Conservation (phyloP, 176 grass and related monocot species). For the Oryza meyeriana region DNA sequence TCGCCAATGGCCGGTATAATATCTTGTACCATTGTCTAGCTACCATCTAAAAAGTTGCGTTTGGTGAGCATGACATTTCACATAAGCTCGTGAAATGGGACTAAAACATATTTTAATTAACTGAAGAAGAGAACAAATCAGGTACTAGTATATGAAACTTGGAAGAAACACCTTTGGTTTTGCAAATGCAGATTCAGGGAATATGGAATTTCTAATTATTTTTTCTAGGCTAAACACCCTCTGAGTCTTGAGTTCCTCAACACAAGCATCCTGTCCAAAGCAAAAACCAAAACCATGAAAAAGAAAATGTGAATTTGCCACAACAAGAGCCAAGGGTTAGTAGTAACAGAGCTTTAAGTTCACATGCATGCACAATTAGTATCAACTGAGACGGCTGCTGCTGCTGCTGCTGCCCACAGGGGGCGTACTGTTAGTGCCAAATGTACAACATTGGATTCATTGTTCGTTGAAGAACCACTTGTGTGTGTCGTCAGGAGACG, state of each 20-base stretch:
- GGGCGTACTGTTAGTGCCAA: constrained; percentile 24
- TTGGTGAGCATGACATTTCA: background rate
- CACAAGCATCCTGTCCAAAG: constrained; percentile 23
- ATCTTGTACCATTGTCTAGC: background rate
- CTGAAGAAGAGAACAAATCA: background rate
- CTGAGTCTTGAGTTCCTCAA: constrained; percentile 1
- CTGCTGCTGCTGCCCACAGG: background rate
- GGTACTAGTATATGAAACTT: background rate
- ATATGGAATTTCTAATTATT: constrained; percentile 5
- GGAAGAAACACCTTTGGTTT: background rate
- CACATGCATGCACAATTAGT: background rate
- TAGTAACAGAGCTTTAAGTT: background rate
- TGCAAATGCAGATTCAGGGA: background rate
- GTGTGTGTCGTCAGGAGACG: background rate
- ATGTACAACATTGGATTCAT: constrained; percentile 43
- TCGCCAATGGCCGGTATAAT: background rate
- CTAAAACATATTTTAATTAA: background rate
- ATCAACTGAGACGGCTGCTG: background rate
- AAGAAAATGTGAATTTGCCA: constrained; percentile 7
- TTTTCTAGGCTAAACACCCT: background rate
- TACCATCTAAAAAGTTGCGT: background rate
- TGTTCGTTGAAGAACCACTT: background rate
- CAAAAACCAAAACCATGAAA: background rate
- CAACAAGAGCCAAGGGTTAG: constrained; percentile 15
- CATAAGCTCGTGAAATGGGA: background rate